Conservation (phyloP, 1,284 basidiomycete species). For the Mycena sp. region DNA sequence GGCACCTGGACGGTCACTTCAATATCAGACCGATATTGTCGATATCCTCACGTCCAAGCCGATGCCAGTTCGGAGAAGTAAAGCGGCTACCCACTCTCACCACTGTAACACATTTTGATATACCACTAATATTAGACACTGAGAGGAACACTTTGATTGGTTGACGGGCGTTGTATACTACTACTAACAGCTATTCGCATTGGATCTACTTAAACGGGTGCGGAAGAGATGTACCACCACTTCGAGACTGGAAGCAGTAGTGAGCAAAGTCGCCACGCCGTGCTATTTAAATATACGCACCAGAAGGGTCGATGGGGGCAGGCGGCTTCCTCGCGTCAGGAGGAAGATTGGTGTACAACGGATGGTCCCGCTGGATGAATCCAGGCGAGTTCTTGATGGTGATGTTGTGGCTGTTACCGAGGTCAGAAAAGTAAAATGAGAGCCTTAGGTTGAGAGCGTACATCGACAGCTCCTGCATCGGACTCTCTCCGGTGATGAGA, state of each 20-base stretch:
- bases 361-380: conserved; percentile 73
- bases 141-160: conserved; percentile 10
- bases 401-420: conserved; percentile 68
- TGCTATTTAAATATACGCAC: conserved; percentile 56
- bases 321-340: conserved; percentile 85
- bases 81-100: conserved; percentile 17
- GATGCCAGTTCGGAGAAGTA: conserved; percentile 28
- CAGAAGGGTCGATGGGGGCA: conserved; percentile 88
- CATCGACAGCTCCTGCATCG: conserved; percentile 87
- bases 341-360: conserved; percentile 76
- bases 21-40: conserved; percentile 86
- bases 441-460: conserved; percentile 52
- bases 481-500: conserved; percentile 85
- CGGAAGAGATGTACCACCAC: conserved; percentile 91
- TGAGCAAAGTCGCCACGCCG: conserved; percentile 42
- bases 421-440: conserved; percentile 19
- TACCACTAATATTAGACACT: conserved; percentile 25
- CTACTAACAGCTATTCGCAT: conserved; percentile 14
- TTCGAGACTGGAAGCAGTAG: conserved; percentile 73
- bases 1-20: conserved; percentile 95
- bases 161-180: conserved; percentile 29
- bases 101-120: conserved; percentile 31
- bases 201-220: conserved; percentile 66
- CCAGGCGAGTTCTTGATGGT: conserved; percentile 84
- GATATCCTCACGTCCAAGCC: conserved; percentile 68